These are phyloP conservation scores for Lignosus rhinocerotis DNA, from an alignment of 1,284 basidiomycete species.

Conservation along the genomic window DNA sequence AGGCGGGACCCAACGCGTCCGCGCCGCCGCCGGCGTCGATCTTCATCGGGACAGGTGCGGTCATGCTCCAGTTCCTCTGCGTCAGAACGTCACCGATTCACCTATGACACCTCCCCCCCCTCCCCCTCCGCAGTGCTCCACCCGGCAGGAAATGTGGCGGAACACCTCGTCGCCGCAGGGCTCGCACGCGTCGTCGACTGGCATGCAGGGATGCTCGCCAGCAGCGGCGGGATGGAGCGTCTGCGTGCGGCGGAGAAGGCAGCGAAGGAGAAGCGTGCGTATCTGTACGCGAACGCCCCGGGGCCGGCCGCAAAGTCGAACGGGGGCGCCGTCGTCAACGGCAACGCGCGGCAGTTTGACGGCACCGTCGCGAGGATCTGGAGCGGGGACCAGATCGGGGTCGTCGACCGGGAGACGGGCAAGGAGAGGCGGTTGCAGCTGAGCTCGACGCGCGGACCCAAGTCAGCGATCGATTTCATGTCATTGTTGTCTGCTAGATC, in stretches of 20 bases:
- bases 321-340: constrained; percentile 43
- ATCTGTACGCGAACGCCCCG: constrained; percentile 71
- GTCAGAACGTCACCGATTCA: too few relatives aligned
- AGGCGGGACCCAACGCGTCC: constrained; percentile 57
- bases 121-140: constrained; percentile 73
- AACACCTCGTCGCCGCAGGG: constrained; percentile 83
- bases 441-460: constrained; percentile 87
- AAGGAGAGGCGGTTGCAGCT: constrained; percentile 87
- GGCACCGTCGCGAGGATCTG: constrained; percentile 87
- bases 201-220: constrained; percentile 94
- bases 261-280: constrained; percentile 83
- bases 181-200: constrained; percentile 94
- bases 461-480: constrained; percentile 45
- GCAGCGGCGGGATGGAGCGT: constrained; percentile 79
- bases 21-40: constrained; percentile 73
- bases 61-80: too few relatives aligned
- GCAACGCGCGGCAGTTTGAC: constrained; percentile 66
- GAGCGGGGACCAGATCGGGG: constrained; percentile 89
- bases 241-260: constrained; percentile 82
- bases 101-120: too few relatives aligned
- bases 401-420: constrained; percentile 70
- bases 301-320: constrained; percentile 45
- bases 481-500: too few relatives aligned
- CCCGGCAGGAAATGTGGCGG: constrained; percentile 93
- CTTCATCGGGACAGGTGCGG: constrained; percentile 85